phyloP scores from a whole-genome alignment of 768 basidiomycete genomes.

The Cystofilobasidium ferigula region DNA sequence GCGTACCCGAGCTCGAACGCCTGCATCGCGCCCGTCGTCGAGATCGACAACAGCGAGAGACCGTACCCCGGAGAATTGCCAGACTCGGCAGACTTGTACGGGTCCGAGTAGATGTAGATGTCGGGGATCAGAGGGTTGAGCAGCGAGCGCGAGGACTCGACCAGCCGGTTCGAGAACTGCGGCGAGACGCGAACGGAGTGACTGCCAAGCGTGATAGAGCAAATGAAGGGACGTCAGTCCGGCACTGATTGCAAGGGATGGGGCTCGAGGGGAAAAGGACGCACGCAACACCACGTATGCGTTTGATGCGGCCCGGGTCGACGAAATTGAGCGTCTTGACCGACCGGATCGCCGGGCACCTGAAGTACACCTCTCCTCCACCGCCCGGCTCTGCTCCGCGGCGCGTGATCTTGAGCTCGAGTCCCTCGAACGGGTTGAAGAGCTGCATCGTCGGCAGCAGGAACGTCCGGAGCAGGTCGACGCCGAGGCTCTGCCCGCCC shows the following conservation, averaged over 20 bases:
- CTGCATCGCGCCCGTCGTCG: constrained; percentile 78
- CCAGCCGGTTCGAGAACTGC: constrained; percentile 95
- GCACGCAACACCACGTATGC: constrained; percentile 90
- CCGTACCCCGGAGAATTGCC: constrained; percentile 93
- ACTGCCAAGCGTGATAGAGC: constrained; percentile 41
- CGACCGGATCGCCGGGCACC: constrained; percentile 84
- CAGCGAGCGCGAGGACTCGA: constrained; percentile 81
- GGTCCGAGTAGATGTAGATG: constrained; percentile 95
- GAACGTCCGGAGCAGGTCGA: constrained; percentile 76
- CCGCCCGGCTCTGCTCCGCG: constrained; percentile 80
- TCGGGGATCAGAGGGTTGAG: constrained; percentile 95
- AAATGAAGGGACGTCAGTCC: not conserved
- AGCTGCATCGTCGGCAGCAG: constrained; percentile 80
- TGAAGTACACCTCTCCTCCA: constrained; percentile 84
- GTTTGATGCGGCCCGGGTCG: constrained; percentile 78
- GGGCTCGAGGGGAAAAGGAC: constrained; percentile 41
- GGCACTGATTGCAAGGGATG: not conserved
- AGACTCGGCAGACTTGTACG: constrained; percentile 93
- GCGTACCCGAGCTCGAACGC: constrained; percentile 74
- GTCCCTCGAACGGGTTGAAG: constrained; percentile 78
- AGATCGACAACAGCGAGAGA: constrained; percentile 76
- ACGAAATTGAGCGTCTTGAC: constrained; percentile 87
- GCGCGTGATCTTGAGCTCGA: constrained; percentile 89
- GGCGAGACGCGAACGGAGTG: constrained; percentile 95
- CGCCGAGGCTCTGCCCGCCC: constrained; percentile 82